These are phyloP conservation scores for Chlamydomonas reinhardtii DNA, from an alignment of 163 green algal species.

Conservation along the genomic window DNA sequence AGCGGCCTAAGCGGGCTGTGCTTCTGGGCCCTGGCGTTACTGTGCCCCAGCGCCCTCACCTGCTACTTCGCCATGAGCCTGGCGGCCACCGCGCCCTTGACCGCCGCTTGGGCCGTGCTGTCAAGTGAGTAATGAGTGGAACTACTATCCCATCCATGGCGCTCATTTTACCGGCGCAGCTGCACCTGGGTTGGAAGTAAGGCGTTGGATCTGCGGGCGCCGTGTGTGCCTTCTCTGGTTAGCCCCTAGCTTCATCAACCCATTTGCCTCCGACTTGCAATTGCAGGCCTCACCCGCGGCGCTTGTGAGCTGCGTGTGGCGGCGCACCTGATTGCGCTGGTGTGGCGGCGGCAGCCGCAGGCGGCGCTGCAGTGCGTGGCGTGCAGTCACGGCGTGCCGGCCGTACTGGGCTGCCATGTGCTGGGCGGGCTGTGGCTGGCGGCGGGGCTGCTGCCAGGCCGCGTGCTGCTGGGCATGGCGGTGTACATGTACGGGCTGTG, in stretches of 20 bases:
- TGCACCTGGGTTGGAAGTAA: too few relatives aligned
- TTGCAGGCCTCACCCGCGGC: conserved; percentile 33
- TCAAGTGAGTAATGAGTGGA: conserved; percentile 27
- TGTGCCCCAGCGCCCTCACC: conserved; percentile 43
- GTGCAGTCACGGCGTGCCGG: conserved; percentile 50
- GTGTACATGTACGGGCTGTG: conserved; percentile 37
- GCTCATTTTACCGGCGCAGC: too few relatives aligned
- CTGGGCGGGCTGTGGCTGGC: background rate
- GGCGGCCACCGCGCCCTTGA: conserved; percentile 10
- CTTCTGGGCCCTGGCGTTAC: conserved; percentile 32
- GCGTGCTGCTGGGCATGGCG: conserved; percentile 26
- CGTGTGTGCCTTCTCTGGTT: too few relatives aligned
- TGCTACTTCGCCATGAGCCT: conserved; percentile 37
- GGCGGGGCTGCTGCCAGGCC: conserved; percentile 9
- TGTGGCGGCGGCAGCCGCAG: background rate
- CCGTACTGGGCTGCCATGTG: conserved; percentile 46
- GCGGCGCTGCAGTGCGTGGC: conserved; percentile 49
- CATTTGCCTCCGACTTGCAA: too few relatives aligned
- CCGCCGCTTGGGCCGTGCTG: conserved; percentile 2
- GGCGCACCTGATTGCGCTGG: background rate
- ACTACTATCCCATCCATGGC: too few relatives aligned
- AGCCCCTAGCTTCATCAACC: too few relatives aligned
- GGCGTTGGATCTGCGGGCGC: too few relatives aligned
- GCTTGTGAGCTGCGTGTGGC: conserved; percentile 35
- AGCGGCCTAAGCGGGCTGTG: too few relatives aligned